Base-by-base conservation (phyloP, 2,329 filamentous ascomycete genomes). In the Sarocladium brachiariae region DNA sequence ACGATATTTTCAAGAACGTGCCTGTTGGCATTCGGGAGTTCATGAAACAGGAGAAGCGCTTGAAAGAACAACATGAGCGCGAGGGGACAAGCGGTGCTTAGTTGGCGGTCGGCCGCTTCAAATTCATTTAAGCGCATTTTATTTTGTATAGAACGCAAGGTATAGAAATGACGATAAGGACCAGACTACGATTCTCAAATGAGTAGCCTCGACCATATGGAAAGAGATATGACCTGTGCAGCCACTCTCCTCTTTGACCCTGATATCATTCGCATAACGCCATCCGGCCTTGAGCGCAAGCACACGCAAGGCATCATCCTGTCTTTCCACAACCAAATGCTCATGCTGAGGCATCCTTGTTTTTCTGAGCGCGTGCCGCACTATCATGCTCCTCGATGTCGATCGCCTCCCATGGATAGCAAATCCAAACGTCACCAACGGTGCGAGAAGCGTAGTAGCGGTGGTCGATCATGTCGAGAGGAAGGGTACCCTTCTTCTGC, bases 401-500 rank as follows among this genome's bases (percentile, higher is more conserved):
- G 30, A 72, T 86, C 38, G 93, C 93, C 74, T 97, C 93, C 93
- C 93, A 99, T 14, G 93, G 93, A 72, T 99, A 99, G 78, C 89
- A 95, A 67, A 97, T 97, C 93, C 93, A 99, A 57, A 90, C 85
- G 70, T 99, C 92, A n/a, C 80, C 81, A 27, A 95, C 87, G 5
- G 92, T 97, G 64, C 86, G 76, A 19, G 93, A 89, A 19, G 93
- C 93, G 58, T 87, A 70, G 71, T 99, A 99, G 61, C 86, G 78
- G 23, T 45, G 79, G 51, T 83, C 71, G 56, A 92, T 75, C 80
- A 97, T 89, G 33, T 89, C 83, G 18, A 80, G 63, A 10, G 93
- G 91, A 51, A 99, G 76, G 18, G 71, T 72, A 50, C 93, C 93
- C 78, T 96, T 96, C 84, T 99, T 99, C 51, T 73, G 57, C 80